Conservation (phyloP, 2,329 filamentous ascomycete species). For the Cordyceps cateniannulata region DNA sequence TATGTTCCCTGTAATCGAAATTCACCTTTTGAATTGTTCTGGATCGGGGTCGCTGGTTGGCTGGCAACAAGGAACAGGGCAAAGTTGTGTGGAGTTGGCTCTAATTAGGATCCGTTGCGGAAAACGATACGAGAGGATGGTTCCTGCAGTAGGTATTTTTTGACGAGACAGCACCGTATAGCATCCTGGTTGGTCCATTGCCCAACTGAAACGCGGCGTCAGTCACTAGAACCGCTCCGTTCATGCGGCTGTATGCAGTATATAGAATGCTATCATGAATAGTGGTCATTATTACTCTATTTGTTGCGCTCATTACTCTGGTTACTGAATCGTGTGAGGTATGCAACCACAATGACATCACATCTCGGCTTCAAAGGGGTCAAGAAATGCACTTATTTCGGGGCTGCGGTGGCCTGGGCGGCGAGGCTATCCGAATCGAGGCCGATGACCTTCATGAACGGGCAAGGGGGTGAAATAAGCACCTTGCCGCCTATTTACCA, state of each 20-base stretch:
- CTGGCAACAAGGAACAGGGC: not conserved
- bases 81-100: not conserved
- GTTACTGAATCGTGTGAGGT: not conserved
- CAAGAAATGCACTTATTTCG: not conserved
- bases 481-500: not conserved
- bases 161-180: not conserved
- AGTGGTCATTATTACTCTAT: not conserved
- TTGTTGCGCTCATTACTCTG: not conserved
- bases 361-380: not conserved
- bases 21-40: not conserved
- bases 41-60: not conserved
- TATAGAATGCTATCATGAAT: not conserved
- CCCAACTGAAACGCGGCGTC: not conserved
- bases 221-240: not conserved
- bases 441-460: not conserved
- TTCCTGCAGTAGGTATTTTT: not conserved
- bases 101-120: slow-evolving; percentile 1
- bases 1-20: not conserved
- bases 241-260: not conserved
- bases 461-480: not conserved
- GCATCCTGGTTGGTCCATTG: not conserved
- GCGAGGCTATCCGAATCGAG: not conserved
- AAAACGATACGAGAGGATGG: not conserved
- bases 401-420: not conserved
- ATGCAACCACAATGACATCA: slow-evolving; percentile 9